Evolutionary conservation across 176 grass and related monocot species (phyloP).

Genomic region (Carex pumila): DNA sequence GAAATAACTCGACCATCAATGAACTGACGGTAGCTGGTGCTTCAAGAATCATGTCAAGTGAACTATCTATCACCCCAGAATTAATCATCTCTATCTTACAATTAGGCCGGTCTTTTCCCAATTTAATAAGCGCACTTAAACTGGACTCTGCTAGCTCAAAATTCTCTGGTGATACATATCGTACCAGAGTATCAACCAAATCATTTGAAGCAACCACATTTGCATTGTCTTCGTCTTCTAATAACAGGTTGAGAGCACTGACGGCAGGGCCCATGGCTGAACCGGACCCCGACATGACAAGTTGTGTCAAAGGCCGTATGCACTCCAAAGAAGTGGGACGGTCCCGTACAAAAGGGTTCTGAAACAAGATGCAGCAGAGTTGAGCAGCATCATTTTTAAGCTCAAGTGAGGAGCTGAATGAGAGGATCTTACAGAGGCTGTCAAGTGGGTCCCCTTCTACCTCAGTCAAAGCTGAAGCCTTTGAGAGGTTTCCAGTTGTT

Average conservation of each 20-base stretch:
- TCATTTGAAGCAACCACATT: slow-evolving; percentile 68
- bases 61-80: slow-evolving; percentile 85
- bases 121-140: slow-evolving; percentile 84
- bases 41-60: slow-evolving; percentile 91
- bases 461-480: slow-evolving; percentile 76
- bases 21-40: slow-evolving; percentile 74
- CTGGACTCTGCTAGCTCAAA: slow-evolving; percentile 62
- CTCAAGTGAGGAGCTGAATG: slow-evolving; percentile 55
- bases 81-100: slow-evolving; percentile 98
- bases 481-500: slow-evolving; percentile 63
- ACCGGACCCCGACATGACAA: slow-evolving; percentile 59
- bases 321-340: slow-evolving; percentile 69
- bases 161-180: slow-evolving; percentile 66
- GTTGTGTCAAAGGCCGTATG: slow-evolving; percentile 69
- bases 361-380: slow-evolving; percentile 88
- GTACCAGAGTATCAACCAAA: slow-evolving; percentile 77
- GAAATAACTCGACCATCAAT: slow-evolving; percentile 84
- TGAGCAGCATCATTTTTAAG: slow-evolving; percentile 95
- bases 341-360: slow-evolving; percentile 56
- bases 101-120: slow-evolving; percentile 88
- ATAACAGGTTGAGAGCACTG: slow-evolving; percentile 60
- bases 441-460: slow-evolving; percentile 69
- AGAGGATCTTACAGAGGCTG: slow-evolving; percentile 87
- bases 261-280: slow-evolving; percentile 61
- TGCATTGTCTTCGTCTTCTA: slow-evolving; percentile 88